A percentile compares a stretch with the other conserved stretches of the same genome.
Conservation (phyloP, 2,329 filamentous ascomycete genomes). For the Fusarium palustre region DNA sequence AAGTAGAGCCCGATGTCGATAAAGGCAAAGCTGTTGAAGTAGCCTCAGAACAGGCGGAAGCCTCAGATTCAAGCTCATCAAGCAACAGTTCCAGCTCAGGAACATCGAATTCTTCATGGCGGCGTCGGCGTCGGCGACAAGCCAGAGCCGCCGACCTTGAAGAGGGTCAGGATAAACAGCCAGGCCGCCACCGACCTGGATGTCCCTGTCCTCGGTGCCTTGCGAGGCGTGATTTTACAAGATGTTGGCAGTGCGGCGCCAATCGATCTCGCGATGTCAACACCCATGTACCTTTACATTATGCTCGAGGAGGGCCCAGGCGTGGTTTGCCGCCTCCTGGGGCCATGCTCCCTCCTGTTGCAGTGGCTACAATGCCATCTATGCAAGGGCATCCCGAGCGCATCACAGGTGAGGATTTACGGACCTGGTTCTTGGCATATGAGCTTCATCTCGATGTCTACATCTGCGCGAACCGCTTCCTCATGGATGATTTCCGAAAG, state of each 20-base stretch:
- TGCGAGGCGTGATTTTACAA: constrained; percentile 31
- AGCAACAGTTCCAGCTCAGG: constrained; percentile 41
- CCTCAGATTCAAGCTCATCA: constrained; percentile 51
- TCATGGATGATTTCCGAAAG: constrained; percentile 59
- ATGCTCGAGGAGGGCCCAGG: constrained; percentile 18
- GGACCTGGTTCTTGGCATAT: constrained; percentile 61
- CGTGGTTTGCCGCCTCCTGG: constrained; percentile 13
- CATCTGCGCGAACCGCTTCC: constrained; percentile 61
- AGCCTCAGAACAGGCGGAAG: constrained; percentile 41
- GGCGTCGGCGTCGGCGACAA: constrained; percentile 32
- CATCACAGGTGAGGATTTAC: constrained; percentile 59
- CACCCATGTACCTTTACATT: not conserved
- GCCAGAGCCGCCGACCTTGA: constrained; percentile 7
- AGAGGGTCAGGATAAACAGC: constrained; percentile 55
- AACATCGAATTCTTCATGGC: constrained; percentile 40
- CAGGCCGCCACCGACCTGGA: constrained; percentile 58
- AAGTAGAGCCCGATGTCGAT: constrained; percentile 46
- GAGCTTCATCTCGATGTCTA: constrained; percentile 62
- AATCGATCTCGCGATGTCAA: constrained; percentile 28
- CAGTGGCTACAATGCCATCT: constrained; percentile 3
- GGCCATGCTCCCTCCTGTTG: constrained; percentile 4
- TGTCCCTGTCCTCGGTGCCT: constrained; percentile 58
- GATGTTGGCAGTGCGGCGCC: constrained; percentile 45
- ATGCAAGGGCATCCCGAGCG: constrained; percentile 35
- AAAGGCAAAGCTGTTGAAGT: constrained; percentile 57